These are phyloP conservation scores for Puccinia horiana DNA, from an alignment of 1,284 basidiomycete genomes.

Conservation along the genomic window DNA sequence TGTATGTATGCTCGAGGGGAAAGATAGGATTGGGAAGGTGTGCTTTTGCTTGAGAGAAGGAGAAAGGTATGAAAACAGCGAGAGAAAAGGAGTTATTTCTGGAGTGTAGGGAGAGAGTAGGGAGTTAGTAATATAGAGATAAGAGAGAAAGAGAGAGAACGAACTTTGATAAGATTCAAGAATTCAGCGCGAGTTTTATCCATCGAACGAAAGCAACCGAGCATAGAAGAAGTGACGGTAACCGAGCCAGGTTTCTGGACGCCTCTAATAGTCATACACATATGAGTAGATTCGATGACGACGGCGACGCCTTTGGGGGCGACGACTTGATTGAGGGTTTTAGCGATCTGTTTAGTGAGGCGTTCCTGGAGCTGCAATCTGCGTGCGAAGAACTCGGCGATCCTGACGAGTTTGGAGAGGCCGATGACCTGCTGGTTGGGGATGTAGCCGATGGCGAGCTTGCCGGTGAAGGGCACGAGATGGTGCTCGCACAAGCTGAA, in stretches of 20 bases:
- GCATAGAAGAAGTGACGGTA: conserved; percentile 98
- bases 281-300: conserved; percentile 70
- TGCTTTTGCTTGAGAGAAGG: no score
- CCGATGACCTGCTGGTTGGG: conserved; percentile 94
- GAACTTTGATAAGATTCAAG: conserved; percentile 53
- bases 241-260: conserved; percentile 97
- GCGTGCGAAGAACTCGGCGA: conserved; percentile 95
- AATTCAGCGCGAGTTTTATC: conserved; percentile 95
- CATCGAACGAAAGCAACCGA: conserved; percentile 93
- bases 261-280: conserved; percentile 99
- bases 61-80: no score
- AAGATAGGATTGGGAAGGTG: no score
- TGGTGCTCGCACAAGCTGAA: conserved; percentile 98
- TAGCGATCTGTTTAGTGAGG: conserved; percentile 93
- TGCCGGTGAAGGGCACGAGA: conserved; percentile 96
- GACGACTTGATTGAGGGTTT: conserved; percentile 95
- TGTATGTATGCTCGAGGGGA: no score
- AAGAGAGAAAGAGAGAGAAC: neutral
- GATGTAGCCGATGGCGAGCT: conserved; percentile 90
- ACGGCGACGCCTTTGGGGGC: conserved; percentile 97
- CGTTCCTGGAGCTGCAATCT: conserved; percentile 97
- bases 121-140: neutral
- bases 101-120: neutral
- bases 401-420: conserved; percentile 93
- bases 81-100: neutral